These are phyloP conservation scores for Dipodascus albidus DNA, from an alignment of 805 yeast species.

Conservation along the genomic window DNA sequence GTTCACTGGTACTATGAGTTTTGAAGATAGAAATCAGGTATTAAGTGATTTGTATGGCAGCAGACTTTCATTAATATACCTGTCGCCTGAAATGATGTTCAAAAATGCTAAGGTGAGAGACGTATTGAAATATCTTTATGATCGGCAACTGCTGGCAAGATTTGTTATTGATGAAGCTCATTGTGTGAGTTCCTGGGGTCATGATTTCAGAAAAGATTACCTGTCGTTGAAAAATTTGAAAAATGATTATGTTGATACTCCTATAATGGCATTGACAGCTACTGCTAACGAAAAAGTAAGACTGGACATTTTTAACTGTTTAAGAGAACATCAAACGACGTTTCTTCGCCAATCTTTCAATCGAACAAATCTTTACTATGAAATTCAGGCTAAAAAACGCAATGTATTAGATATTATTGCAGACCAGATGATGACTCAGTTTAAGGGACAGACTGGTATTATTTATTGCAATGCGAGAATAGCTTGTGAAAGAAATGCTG, in stretches of 20 bases:
- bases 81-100: slow-evolving; percentile 91
- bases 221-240: slow-evolving; percentile 69
- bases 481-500: slow-evolving; percentile 74
- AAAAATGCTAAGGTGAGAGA: slow-evolving; percentile 57
- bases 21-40: slow-evolving; percentile 50
- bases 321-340: slow-evolving; percentile 38
- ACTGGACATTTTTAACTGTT: slow-evolving; percentile 72
- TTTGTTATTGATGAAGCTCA: slow-evolving; percentile 96
- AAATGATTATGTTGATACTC: slow-evolving; percentile 60
- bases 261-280: slow-evolving; percentile 93
- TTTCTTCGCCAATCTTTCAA: slow-evolving; percentile 85
- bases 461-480: slow-evolving; percentile 88
- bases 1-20: slow-evolving; percentile 67
- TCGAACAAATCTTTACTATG: slow-evolving; percentile 73
- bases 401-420: slow-evolving; percentile 47
- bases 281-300: slow-evolving; percentile 90
- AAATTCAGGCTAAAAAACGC: slow-evolving; percentile 55
- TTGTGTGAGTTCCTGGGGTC: slow-evolving; percentile 98
- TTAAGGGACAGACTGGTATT: slow-evolving; percentile 61
- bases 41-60: slow-evolving; percentile 55
- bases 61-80: slow-evolving; percentile 60
- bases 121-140: slow-evolving; percentile 47
- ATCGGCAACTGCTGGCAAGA: slow-evolving; percentile 54
- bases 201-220: slow-evolving; percentile 94
- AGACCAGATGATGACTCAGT: slow-evolving; percentile 40